phyloP scores from a whole-genome alignment of 2,329 filamentous ascomycete genomes.

The Macroventuria anomochaeta region DNA sequence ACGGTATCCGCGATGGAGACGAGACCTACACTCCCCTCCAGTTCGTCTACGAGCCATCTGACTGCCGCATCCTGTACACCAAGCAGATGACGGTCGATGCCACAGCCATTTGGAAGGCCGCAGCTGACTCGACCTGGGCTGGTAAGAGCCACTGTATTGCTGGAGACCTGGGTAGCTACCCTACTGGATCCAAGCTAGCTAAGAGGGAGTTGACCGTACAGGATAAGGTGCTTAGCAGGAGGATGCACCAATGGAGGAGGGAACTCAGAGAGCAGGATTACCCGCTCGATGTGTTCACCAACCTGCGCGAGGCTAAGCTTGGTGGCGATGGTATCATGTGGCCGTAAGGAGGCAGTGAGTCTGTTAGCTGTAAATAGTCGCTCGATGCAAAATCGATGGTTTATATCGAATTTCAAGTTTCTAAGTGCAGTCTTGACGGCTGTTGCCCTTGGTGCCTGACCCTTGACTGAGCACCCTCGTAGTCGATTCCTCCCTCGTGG shows the following conservation, averaged over 20 bases:
- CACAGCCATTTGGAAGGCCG: slow-evolving; percentile 61
- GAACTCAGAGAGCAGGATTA: slow-evolving; percentile 38
- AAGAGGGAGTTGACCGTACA: slow-evolving; percentile 33
- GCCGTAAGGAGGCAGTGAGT: slow-evolving; percentile 20
- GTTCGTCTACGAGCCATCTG: slow-evolving; percentile 66
- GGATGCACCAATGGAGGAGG: slow-evolving; percentile 41
- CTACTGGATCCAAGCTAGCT: slow-evolving; percentile 24
- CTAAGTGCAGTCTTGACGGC: not conserved
- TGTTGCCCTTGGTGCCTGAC: not conserved
- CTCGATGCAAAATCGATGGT: not conserved
- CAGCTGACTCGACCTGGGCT: slow-evolving; percentile 46
- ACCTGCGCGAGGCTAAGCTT: slow-evolving; percentile 31
- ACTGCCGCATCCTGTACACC: slow-evolving; percentile 69
- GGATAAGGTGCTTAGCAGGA: slow-evolving; percentile 34
- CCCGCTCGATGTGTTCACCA: slow-evolving; percentile 45
- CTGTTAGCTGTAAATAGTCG: not conserved
- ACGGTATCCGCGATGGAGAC: slow-evolving; percentile 54
- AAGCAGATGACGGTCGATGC: slow-evolving; percentile 61
- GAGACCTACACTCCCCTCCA: slow-evolving; percentile 59
- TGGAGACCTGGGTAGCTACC: slow-evolving; percentile 32
- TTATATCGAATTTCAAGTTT: not conserved
- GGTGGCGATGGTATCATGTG: slow-evolving; percentile 35
- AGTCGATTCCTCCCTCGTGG: not conserved
- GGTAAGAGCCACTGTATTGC: slow-evolving; percentile 42
- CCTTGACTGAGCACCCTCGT: not conserved